Conservation (phyloP, 2,329 filamentous ascomycete genomes). For the Chaetothyriales sp. region DNA sequence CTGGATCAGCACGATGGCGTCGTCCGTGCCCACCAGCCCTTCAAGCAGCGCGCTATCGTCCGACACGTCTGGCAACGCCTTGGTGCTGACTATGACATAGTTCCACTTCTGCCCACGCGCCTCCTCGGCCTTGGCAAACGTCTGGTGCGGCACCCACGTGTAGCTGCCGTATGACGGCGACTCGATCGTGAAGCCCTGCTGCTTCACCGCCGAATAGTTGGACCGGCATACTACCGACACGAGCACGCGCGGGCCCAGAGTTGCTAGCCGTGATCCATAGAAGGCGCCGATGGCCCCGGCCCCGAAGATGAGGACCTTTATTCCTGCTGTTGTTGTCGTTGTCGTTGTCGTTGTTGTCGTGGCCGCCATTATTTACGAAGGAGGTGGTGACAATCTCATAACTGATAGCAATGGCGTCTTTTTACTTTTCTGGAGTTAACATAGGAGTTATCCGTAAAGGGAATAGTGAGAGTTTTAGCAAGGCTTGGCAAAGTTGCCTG, state of each 20-base stretch:
- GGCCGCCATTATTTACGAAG: neutral
- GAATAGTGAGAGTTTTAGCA: too few relatives aligned
- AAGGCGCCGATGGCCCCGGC: constrained; percentile 18
- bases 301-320: constrained; percentile 15
- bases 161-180: constrained; percentile 55
- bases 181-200: constrained; percentile 46
- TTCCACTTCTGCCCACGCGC: constrained; percentile 41
- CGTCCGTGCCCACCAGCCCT: constrained; percentile 39
- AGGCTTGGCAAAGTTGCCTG: too few relatives aligned
- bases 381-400: neutral
- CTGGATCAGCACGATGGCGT: constrained; percentile 52
- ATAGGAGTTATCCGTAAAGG: too few relatives aligned
- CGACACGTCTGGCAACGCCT: constrained; percentile 52
- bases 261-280: constrained; percentile 15
- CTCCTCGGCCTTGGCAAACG: constrained; percentile 47
- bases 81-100: constrained; percentile 55
- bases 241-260: constrained; percentile 27
- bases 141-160: constrained; percentile 44
- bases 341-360: neutral
- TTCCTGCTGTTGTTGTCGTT: neutral
- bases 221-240: constrained; percentile 60
- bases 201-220: constrained; percentile 51
- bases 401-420: too few relatives aligned
- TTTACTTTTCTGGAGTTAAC: too few relatives aligned
- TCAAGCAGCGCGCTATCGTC: constrained; percentile 47